Percentiles rank a stretch among this genome's conserved stretches.
phyloP scores from a whole-genome alignment of 768 basidiomycete species.

The Lactifluus subvellereus region DNA sequence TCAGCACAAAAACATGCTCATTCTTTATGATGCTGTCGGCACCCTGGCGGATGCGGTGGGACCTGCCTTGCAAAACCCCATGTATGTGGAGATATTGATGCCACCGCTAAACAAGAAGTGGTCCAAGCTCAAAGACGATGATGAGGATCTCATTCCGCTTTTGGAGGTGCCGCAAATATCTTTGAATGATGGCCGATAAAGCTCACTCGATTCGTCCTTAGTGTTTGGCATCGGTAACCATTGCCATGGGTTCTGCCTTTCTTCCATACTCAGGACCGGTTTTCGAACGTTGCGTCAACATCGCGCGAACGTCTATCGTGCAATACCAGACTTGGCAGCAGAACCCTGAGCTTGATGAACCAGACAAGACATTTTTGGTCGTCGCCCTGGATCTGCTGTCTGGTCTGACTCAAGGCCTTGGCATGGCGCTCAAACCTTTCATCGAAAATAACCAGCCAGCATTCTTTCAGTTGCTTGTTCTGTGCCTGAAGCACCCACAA shows the following conservation, averaged over 20 bases:
- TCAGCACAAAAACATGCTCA: slow-evolving; percentile 99
- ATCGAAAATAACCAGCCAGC: slow-evolving; percentile 68
- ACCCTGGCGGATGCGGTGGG: slow-evolving; percentile 97
- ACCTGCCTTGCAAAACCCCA: slow-evolving; percentile 72
- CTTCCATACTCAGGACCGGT: slow-evolving; percentile 83
- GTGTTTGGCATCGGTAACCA: slow-evolving; percentile 97
- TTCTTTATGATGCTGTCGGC: slow-evolving; percentile 97
- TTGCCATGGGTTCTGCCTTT: slow-evolving; percentile 90
- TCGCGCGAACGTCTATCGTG: slow-evolving; percentile 77
- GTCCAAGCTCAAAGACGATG: slow-evolving; percentile 85
- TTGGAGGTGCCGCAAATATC: slow-evolving; percentile 64
- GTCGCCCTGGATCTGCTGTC: slow-evolving; percentile 96
- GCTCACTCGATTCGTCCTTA: slow-evolving; percentile 30
- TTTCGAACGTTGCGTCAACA: slow-evolving; percentile 82
- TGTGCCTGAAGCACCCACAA: slow-evolving; percentile 93
- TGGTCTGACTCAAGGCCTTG: slow-evolving; percentile 91
- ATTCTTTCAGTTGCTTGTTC: slow-evolving; percentile 72
- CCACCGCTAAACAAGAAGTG: slow-evolving; percentile 88
- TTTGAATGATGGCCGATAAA: neutral
- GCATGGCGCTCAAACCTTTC: slow-evolving; percentile 66
- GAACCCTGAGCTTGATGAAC: slow-evolving; percentile 88
- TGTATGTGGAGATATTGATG: slow-evolving; percentile 93
- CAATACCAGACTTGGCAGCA: slow-evolving; percentile 86
- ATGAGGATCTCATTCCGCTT: slow-evolving; percentile 88
- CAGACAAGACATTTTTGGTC: slow-evolving; percentile 95